Base-by-base conservation (phyloP, 1,139 yeast species). In the Yamadazyma dendronema region DNA sequence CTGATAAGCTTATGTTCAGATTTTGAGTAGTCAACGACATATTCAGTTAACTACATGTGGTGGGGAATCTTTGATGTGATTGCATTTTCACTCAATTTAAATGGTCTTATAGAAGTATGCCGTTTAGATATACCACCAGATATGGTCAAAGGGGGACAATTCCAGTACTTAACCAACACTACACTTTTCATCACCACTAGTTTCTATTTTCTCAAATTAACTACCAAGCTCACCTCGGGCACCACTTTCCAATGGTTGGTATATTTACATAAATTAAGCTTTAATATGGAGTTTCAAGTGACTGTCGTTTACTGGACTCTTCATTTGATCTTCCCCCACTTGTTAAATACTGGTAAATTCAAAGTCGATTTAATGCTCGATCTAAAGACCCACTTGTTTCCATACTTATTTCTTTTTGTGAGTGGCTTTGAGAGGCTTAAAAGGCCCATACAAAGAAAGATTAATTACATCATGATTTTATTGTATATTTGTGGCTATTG, bases 301-400 rank as follows among this genome's bases (percentile, higher is more conserved):
- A 55, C 59, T 3, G 39, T 45, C 6, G 41, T 54, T 0, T 59
- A 58, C 40, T 58, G 62, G 62, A 29, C 50, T 3, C 38, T 55
- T 31, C 37, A 39, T 6, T 35, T 48, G 9, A 33, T 45, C 19
- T 55, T 48, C 32, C 62, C 62, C 3, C 33, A 33, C 2, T 30
- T 40, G 32, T 46, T 59, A 35, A 57, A 57, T 35, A 30, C 39
- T 5, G 59, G 52, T 27, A 30, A 53, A 7, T 52, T 55, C 28
- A 45, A 48, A 3, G 54, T 55, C 5, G 35, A 44, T 2, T 35
- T 42, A 28, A 10, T 30, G 17, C 38, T 57, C 27, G 63, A 59
- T 31, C 38, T 57, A 23, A 44, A 52, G 34, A 53, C 55, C 17
- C 64, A 59, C 38, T 39, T 57, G 19, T 40, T 55, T 17, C 64